Evolutionary conservation across 2,329 filamentous ascomycete genomes (phyloP), one percentile per base, ranked within the genome.

Genomic region (Neoascochyta sp.): DNA sequence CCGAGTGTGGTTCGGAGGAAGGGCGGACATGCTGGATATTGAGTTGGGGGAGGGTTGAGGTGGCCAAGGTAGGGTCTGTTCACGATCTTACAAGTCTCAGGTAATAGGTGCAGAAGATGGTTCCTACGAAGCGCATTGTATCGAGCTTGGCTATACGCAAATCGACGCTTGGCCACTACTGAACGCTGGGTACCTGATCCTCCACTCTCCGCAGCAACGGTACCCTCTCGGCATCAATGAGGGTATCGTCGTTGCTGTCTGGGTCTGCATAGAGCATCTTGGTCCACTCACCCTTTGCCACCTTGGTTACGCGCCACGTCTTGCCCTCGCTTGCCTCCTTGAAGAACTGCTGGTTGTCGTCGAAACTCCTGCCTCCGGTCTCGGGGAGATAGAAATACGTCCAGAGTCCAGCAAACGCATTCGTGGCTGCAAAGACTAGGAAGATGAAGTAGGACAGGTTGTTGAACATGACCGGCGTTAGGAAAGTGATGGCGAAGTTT

Each of bases 291-390:
- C 76, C 76, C 1, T 67, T 66, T 20, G 67, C 61, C 5, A 80
- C 70, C 37, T 68, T 72, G 14, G 47, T 51, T 2, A 80, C 76
- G 16, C 63, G 57, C 76, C 76, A 81, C 3, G 61, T 71, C 4
- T 66, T 65, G 2, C 66, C 64, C 24, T 75, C 64, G 24, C 58
- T 62, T 3, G 76, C 75, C 35, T 70, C 67, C 29, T 66, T 62
- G 45, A 79, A 80, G 56, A 78, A 79, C 30, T 69, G 61, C 50
- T 76, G 72, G 39, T 79, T 80, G 44, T 78, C 75, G 39, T 78
- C 75, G 39, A 79, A 80, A 27, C 68, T 73, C 15, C 77, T 51
- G 0, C 75, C 73, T 0, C 76, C 76, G 9, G 67, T 75, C 52
- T 79, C 76, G 0, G 75, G 76, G 6, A 62, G 52, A 33, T 67